phyloP scores from a whole-genome alignment of 1,284 basidiomycete species.

The Papiliotrema flavescens region DNA sequence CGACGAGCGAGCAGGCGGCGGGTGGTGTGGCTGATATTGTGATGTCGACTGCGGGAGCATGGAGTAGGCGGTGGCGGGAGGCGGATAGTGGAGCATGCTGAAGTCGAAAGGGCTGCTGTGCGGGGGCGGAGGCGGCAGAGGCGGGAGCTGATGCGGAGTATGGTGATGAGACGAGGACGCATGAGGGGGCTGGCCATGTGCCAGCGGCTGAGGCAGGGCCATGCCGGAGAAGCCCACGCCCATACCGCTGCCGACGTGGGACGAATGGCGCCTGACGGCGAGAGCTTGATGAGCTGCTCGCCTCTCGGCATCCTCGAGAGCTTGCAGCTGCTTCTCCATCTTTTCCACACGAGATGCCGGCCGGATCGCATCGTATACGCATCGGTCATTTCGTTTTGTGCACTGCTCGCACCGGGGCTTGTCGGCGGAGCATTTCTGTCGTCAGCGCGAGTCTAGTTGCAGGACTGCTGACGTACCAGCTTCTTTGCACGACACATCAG shows the following conservation, averaged over 20 bases:
- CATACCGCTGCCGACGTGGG: too few species aligned
- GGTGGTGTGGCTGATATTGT: neutral
- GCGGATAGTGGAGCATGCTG: neutral
- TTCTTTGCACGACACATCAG: constrained; percentile 40
- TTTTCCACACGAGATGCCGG: constrained; percentile 32
- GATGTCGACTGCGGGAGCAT: neutral
- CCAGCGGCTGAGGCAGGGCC: too few species aligned
- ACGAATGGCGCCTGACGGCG: too few species aligned
- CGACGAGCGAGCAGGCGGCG: too few species aligned
- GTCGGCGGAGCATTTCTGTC: constrained; percentile 32
- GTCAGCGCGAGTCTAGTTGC: too few species aligned
- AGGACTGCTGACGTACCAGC: constrained; percentile 18
- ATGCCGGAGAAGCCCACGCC: too few species aligned
- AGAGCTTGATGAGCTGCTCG: too few species aligned
- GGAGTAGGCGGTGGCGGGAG: neutral
- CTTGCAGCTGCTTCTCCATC: constrained; percentile 26
- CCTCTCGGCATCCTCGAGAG: constrained; percentile 23
- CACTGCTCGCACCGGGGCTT: constrained; percentile 35
- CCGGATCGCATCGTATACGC: constrained; percentile 27
- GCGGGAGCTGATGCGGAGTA: too few species aligned
- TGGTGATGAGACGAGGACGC: too few species aligned
- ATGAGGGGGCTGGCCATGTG: too few species aligned
- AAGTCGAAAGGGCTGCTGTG: neutral
- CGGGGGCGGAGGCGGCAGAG: too few species aligned
- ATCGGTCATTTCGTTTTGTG: constrained; percentile 25